Percentiles rank a stretch among this genome's conserved stretches.
Evolutionary conservation across 768 basidiomycete genomes (phyloP).

Genomic region (Multifurca ochricompacta): DNA sequence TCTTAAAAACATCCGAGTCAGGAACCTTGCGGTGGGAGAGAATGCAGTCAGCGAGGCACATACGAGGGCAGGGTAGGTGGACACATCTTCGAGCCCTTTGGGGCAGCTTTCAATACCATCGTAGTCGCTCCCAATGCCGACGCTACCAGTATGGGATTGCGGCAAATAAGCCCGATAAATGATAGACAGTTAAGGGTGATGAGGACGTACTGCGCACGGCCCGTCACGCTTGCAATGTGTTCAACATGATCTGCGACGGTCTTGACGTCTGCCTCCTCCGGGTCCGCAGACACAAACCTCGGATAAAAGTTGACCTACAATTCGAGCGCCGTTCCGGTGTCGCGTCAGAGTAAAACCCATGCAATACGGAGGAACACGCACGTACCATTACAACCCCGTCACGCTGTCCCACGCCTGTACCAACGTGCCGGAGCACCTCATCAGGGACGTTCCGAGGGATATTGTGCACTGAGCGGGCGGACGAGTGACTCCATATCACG

Average conservation of each 20-base stretch:
- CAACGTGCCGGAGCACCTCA: constrained; percentile 63
- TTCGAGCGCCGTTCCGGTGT: not conserved
- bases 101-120: constrained; percentile 65
- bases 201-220: constrained; percentile 57
- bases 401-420: constrained; percentile 51
- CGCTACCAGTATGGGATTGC: constrained; percentile 37
- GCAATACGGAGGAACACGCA: not conserved
- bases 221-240: constrained; percentile 66
- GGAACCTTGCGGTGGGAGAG: not conserved
- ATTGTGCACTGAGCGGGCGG: constrained; percentile 71
- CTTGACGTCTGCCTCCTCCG: constrained; percentile 56
- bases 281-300: constrained; percentile 46
- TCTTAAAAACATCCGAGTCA: constrained; percentile 33
- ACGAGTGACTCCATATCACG: constrained; percentile 93
- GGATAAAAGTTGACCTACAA: constrained; percentile 75
- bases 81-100: constrained; percentile 80
- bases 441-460: constrained; percentile 80
- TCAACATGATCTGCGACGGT: constrained; percentile 83
- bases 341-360: not conserved
- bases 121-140: constrained; percentile 82
- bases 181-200: not conserved
- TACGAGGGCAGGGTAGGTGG: constrained; percentile 68
- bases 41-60: not conserved
- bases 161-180: constrained; percentile 6
- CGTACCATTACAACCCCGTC: constrained; percentile 85